Percentiles rank a stretch among this genome's conserved stretches.
Conservation (phyloP, 2,329 filamentous ascomycete genomes). For the Drechslerella stenobrocha region DNA sequence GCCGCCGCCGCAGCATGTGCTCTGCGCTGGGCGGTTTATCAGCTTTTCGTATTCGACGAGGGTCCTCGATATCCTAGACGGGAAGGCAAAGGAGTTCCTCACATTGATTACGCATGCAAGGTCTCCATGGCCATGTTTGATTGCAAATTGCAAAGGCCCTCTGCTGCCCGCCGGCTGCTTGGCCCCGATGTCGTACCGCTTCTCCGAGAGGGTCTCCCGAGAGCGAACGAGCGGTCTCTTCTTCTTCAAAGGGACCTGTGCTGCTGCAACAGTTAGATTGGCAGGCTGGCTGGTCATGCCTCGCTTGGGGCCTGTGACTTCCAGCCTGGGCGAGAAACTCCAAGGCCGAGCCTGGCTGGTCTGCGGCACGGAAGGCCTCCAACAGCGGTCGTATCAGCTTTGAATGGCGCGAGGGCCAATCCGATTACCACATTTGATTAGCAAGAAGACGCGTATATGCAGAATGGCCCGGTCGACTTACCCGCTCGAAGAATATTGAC, state of each 20-base stretch:
- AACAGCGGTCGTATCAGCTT: background rate
- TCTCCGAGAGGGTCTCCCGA: slow-evolving; percentile 8
- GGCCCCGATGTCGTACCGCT: slow-evolving; percentile 1
- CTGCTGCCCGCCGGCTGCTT: background rate
- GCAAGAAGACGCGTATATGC: slow-evolving; percentile 7
- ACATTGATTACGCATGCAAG: slow-evolving; percentile 30
- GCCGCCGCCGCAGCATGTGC: slow-evolving; percentile 14
- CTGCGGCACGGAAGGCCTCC: background rate
- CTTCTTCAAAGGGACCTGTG: background rate
- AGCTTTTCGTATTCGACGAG: slow-evolving; percentile 36
- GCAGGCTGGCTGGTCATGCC: background rate
- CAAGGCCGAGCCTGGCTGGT: slow-evolving; percentile 1
- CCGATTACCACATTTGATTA: slow-evolving; percentile 22
- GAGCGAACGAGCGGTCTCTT: slow-evolving; percentile 1
- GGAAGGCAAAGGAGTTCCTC: slow-evolving; percentile 48
- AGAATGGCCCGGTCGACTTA: background rate
- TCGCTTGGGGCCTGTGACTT: background rate
- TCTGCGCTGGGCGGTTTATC: slow-evolving; percentile 38
- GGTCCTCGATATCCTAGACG: slow-evolving; percentile 38
- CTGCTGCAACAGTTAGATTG: background rate
- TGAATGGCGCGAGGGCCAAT: no score
- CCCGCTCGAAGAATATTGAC: slow-evolving; percentile 2
- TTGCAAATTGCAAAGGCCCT: slow-evolving; percentile 19
- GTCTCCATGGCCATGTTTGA: slow-evolving; percentile 14
- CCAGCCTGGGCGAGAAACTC: background rate